A percentile compares a stretch with the other conserved stretches of the same genome.
Conservation (phyloP, 345 rosid genomes). For the Salix koriyanagi region DNA sequence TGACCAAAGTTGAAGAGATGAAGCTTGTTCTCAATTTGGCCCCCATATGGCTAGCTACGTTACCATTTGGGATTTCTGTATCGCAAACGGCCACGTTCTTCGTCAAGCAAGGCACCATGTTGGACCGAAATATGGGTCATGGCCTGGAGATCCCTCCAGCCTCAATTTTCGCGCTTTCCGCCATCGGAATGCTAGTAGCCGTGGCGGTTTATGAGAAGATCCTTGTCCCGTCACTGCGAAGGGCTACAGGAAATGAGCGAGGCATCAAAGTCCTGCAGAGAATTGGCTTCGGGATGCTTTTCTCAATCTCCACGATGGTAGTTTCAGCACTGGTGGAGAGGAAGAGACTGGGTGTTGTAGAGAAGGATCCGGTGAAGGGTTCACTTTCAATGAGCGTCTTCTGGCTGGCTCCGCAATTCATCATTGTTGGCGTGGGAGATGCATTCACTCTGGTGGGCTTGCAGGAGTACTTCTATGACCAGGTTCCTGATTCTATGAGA, state of each 20-base stretch:
- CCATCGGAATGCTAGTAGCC: conserved; percentile 55
- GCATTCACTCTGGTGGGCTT: conserved; percentile 78
- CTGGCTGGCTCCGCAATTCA: conserved; percentile 85
- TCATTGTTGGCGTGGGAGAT: conserved; percentile 69
- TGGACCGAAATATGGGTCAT: conserved; percentile 41
- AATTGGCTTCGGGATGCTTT: conserved; percentile 80
- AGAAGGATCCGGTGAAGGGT: conserved; percentile 33
- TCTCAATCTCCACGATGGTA: conserved; percentile 61
- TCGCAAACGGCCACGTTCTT: conserved; percentile 83
- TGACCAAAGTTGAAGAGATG: conserved; percentile 78
- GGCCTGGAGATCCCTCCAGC: conserved; percentile 59
- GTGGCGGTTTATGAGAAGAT: conserved; percentile 51
- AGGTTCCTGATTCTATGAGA: conserved; percentile 94
- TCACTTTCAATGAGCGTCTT: conserved; percentile 63
- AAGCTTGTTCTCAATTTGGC: conserved; percentile 82
- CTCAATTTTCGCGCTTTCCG: conserved; percentile 42
- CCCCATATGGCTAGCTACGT: conserved; percentile 75
- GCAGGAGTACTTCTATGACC: conserved; percentile 91
- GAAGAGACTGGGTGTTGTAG: conserved; percentile 35
- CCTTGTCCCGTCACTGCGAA: conserved; percentile 45
- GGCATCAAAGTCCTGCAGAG: conserved; percentile 85
- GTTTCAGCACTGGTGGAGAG: conserved; percentile 74
- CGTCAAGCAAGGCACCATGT: conserved; percentile 67
- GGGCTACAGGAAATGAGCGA: conserved; percentile 52
- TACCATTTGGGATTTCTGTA: conserved; percentile 73